A percentile compares a stretch with the other conserved stretches of the same genome.
Conservation (phyloP, 495 filamentous ascomycete genomes). For the Amphirosellinia nigrospora region DNA sequence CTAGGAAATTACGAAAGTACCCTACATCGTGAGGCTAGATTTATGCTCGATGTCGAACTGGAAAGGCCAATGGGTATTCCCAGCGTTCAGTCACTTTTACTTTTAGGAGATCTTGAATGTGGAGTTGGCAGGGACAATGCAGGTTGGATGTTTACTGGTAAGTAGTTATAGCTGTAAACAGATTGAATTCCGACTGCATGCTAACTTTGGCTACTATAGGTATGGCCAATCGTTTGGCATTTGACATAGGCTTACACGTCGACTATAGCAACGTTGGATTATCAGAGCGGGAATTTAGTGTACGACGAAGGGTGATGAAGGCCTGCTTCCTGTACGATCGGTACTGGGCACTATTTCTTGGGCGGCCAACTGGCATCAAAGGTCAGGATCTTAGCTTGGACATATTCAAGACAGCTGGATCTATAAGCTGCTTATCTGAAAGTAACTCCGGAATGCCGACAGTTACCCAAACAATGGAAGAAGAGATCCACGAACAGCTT, state of each 20-base stretch:
- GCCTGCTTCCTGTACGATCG: conserved; percentile 60
- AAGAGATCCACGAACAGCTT: conserved; percentile 52
- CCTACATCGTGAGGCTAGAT: conserved; percentile 59
- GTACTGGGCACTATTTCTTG: conserved; percentile 58
- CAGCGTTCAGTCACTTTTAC: conserved; percentile 55
- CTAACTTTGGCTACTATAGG: conserved; percentile 34
- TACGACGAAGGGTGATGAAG: conserved; percentile 53
- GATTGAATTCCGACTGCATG: background rate
- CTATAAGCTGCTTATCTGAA: conserved; percentile 28
- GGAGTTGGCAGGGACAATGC: conserved; percentile 56
- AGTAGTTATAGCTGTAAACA: conserved; percentile 4
- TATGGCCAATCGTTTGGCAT: conserved; percentile 55
- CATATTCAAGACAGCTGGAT: conserved; percentile 40
- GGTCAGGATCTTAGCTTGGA: conserved; percentile 55
- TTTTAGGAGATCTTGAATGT: conserved; percentile 60
- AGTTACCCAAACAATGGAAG: conserved; percentile 27
- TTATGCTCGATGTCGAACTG: conserved; percentile 57
- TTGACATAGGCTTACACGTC: conserved; percentile 59
- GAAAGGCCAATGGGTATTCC: conserved; percentile 57
- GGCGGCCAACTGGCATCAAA: conserved; percentile 59
- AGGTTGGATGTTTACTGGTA: conserved; percentile 60
- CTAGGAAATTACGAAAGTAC: conserved; percentile 56
- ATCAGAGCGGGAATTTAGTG: conserved; percentile 48
- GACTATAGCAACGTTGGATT: conserved; percentile 43
- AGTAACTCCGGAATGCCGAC: background rate